Base-by-base conservation (phyloP, 1,284 basidiomycete genomes). In the Sporisorium graminicola region DNA sequence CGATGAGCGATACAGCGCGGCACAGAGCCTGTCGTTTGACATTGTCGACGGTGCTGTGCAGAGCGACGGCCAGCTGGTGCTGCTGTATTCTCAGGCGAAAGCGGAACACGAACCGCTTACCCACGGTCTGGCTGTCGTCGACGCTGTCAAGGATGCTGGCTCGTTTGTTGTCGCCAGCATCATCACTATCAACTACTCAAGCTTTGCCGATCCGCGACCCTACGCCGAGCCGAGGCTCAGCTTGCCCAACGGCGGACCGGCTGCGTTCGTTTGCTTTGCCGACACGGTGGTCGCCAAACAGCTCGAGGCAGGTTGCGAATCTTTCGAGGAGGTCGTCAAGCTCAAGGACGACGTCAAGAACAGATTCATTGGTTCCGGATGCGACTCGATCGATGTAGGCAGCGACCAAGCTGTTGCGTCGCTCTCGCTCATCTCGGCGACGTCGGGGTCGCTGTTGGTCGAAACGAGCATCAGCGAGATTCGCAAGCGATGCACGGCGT, bases 301-400 rank as follows among this genome's bases (percentile, higher is more conserved):
- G 55, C 60, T 79, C 27, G 53, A 73, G 35, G 18, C 55, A 1
- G 65, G 66, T 8, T 64, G 66, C 33, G 68, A 74, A 20, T 27
- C 74, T 0, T 85, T 86, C 35, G 86, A 87, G 46, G 86, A 87
- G 52, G 65, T 77, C 13, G 74, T 87, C 58, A 73, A 78, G 18
- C 82, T 87, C 46, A 82, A 84, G 51, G 70, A 82, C 47, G 77
- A 77, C 54, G 74, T 68, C 27, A 69, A 78, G 54, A 79, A 82
- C 55, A 79, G 86, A 9, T 79, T 87, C 67, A 55, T 87, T 20
- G 86, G 86, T 37, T 47, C 65, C 47, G 81, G 58, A 31, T 67
- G 64, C 52, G 79, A 61, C 29, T 56, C 37, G n/a, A 63, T 75
- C 54, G 64, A 65, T 6, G 47, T 66, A 5, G 55, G 52, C 1